phyloP scores from a whole-genome alignment of 306 rosid species.

The Luffa aegyptiaca region DNA sequence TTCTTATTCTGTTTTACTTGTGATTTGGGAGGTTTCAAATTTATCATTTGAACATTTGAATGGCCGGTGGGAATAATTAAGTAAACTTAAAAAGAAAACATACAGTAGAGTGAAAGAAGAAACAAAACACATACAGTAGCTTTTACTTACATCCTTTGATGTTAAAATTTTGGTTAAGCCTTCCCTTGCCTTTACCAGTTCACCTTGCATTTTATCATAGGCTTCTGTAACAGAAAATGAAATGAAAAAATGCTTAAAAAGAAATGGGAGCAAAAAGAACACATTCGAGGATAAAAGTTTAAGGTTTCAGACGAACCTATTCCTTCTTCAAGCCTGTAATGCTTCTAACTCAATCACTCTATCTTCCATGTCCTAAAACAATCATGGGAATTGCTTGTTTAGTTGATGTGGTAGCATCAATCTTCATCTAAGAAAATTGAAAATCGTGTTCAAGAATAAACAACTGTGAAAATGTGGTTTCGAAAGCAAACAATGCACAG shows the following conservation, averaged over 20 bases:
- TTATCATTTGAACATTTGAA: too few relatives aligned
- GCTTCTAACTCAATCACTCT: constrained; percentile 82
- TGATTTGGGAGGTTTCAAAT: too few relatives aligned
- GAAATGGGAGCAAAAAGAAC: neutral
- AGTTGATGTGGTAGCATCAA: neutral
- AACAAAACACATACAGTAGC: constrained; percentile 54
- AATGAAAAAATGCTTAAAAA: neutral
- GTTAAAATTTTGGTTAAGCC: constrained; percentile 64
- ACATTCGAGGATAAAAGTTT: neutral
- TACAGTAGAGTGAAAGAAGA: constrained; percentile 9
- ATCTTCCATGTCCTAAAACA: constrained; percentile 55
- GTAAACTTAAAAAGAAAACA: too few relatives aligned
- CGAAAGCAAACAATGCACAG: too few relatives aligned
- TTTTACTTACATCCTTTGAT: constrained; percentile 61
- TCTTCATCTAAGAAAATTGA: neutral
- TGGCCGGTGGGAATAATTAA: too few relatives aligned
- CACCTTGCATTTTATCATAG: constrained; percentile 77
- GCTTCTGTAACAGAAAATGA: constrained; percentile 48
- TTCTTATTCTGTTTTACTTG: too few relatives aligned
- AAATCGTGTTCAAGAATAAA: constrained; percentile 10
- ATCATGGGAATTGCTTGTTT: neutral
- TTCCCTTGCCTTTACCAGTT: constrained; percentile 56
- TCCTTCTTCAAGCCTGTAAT: constrained; percentile 72
- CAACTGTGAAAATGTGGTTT: neutral
- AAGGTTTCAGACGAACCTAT: constrained; percentile 39